phyloP scores from a whole-genome alignment of 2,329 filamentous ascomycete species.

The Paracoccidioides lutzii region DNA sequence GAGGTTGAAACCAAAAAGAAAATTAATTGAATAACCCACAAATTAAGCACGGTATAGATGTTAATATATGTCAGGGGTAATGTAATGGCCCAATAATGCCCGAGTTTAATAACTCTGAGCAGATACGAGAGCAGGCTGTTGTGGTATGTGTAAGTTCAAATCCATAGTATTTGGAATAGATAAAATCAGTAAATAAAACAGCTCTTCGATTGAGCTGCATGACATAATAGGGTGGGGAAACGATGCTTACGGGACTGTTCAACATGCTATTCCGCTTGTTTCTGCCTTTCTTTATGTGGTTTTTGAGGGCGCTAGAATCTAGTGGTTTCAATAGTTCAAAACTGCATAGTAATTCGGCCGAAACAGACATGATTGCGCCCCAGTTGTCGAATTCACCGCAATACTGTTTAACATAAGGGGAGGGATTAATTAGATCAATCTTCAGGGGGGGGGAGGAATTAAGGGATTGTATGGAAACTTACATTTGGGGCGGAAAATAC shows the following conservation, averaged over 20 bases:
- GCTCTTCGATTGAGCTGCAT: conserved; percentile 14
- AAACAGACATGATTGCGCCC: conserved; percentile 98
- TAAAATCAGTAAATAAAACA: conserved; percentile 2
- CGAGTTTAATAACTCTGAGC: conserved; percentile 31
- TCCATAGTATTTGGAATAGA: conserved; percentile 6
- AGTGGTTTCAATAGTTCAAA: conserved; percentile 94
- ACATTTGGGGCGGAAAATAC: conserved; percentile 97
- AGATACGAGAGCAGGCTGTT: conserved; percentile 32
- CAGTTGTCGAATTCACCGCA: conserved; percentile 99
- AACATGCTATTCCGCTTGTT: conserved; percentile 91
- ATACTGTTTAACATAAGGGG: conserved; percentile 48
- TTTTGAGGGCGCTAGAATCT: conserved; percentile 92
- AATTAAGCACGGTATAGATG: neutral
- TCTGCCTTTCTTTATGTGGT: conserved; percentile 94
- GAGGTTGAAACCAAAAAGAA: conserved; percentile 14
- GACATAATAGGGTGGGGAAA: conserved; percentile 17
- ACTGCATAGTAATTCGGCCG: conserved; percentile 81
- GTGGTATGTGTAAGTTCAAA: conserved; percentile 11
- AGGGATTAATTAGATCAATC: conserved; percentile 5
- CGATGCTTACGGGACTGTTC: conserved; percentile 78
- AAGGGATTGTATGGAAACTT: conserved; percentile 33
- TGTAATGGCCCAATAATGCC: neutral
- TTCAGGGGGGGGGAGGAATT: conserved; percentile 11
- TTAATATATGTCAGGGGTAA: conserved; percentile 1
- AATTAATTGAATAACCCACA: conserved; percentile 1